A percentile compares a stretch with the other conserved stretches of the same genome.
These are phyloP conservation scores for Neonothopanus nambi DNA, from an alignment of 1,284 basidiomycete species.

Conservation along the genomic window DNA sequence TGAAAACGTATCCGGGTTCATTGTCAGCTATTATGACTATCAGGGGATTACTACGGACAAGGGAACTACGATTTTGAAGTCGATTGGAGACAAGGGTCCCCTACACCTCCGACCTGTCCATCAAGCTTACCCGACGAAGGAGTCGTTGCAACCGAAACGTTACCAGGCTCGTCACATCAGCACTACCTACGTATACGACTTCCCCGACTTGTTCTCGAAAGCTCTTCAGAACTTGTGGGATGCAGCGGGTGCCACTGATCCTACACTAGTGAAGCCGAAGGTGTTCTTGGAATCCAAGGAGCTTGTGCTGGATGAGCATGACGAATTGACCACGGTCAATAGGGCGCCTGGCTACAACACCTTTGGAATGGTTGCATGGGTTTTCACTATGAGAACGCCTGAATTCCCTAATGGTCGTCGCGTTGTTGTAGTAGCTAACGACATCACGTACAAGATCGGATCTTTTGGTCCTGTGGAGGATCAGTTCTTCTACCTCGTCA, in stretches of 20 bases:
- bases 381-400: conserved; percentile 91
- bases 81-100: conserved; percentile 93
- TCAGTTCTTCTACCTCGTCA: conserved; percentile 94
- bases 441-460: conserved; percentile 98
- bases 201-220: conserved; percentile 98
- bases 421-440: conserved; percentile 93
- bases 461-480: conserved; percentile 97
- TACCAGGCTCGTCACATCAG: conserved; percentile 99
- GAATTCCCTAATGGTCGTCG: conserved; percentile 91
- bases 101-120: conserved; percentile 93
- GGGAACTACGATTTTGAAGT: conserved; percentile 92
- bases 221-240: conserved; percentile 93
- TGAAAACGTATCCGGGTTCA: conserved; percentile 98
- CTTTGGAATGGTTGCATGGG: conserved; percentile 99
- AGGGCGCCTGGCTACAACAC: conserved; percentile 92
- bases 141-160: conserved; percentile 98
- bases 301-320: conserved; percentile 92
- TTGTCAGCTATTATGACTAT: conserved; percentile 99
- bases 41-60: conserved; percentile 97
- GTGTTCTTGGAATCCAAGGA: conserved; percentile 83
- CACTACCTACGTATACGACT: conserved; percentile 98
- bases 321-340: conserved; percentile 87
- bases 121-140: conserved; percentile 93
- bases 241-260: conserved; percentile 64
- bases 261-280: conserved; percentile 75